Evolutionary conservation across 257 asterid species (phyloP), one percentile per base, ranked within the genome.

Genomic region (Eucommia ulmoides): DNA sequence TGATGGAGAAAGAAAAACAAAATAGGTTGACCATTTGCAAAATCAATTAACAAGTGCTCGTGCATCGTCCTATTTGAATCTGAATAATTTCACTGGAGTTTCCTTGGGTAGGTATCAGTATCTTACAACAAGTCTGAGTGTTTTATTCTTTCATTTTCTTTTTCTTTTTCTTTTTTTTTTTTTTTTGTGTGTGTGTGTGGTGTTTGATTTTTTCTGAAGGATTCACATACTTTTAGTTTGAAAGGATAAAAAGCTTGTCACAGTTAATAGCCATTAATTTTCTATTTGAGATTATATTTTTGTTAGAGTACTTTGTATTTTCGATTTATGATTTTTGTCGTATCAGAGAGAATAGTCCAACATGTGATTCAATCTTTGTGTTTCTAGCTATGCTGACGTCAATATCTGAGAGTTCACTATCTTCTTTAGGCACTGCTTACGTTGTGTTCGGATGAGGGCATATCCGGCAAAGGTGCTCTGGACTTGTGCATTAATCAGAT

Each of bases 401-500:
- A 18, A 35, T 35, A 4, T 35, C 9, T 35, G 44, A 35, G 16
- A 35, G 50, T 12, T 44, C 64, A 49, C 51, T 11, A 52, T 33
- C 67, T 58, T 63, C 51, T 66, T 47, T 20, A 89, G 98, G 96
- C 91, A 56, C 62, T 89, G 65, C 92, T 89, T 61, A 80, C 84
- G 24, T 62, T 89, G 61, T 89, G 88, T 71, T 80, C 82, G 21
- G 98, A 89, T 73, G 98, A 78, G 69, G 74, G 67, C 53, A 71
- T 65, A 49, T 72, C 98, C 44, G 93, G 93, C 49, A 89, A 71
- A 73, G 98, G 94, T 59, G 96, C 96, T 63, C 50, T 89, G 65
- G 96, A 83, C 63, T 78, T 85, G 71, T 85, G 98, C 69, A 62
- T 75, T 59, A 75, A 65, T 64, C 96, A 89, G 79, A 89, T 89